phyloP scores from a whole-genome alignment of 805 yeast genomes.

The Isabelozyma pseudorhagii region DNA sequence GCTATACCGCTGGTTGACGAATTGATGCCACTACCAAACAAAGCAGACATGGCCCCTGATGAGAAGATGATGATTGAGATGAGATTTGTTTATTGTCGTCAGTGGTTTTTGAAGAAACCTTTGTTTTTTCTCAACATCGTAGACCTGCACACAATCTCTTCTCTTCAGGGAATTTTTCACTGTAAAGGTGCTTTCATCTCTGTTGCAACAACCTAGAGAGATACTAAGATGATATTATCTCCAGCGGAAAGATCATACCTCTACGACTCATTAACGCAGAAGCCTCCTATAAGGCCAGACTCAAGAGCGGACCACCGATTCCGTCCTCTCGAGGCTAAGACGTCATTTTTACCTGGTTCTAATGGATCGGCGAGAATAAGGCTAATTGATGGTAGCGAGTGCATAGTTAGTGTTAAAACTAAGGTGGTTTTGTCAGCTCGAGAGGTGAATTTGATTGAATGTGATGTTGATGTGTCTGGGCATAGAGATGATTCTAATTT shows the following conservation, averaged over 20 bases:
- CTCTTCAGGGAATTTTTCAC: not conserved
- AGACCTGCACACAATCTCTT: not conserved
- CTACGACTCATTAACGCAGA: slow-evolving; percentile 61
- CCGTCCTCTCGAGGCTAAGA: slow-evolving; percentile 81
- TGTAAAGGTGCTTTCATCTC: not conserved
- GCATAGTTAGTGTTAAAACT: slow-evolving; percentile 86
- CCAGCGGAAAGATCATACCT: slow-evolving; percentile 76
- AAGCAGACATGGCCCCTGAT: not conserved
- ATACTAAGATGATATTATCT: slow-evolving; percentile 57
- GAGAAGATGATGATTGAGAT: not conserved
- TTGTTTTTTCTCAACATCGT: not conserved
- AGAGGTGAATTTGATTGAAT: slow-evolving; percentile 54
- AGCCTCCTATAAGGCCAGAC: slow-evolving; percentile 78
- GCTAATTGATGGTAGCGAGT: slow-evolving; percentile 87
- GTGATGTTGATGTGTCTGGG: slow-evolving; percentile 81
- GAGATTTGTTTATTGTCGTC: not conserved
- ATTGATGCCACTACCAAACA: not conserved
- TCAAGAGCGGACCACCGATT: slow-evolving; percentile 72
- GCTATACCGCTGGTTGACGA: not conserved
- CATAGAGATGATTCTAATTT: slow-evolving; percentile 75
- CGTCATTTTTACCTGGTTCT: slow-evolving; percentile 78
- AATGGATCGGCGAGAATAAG: slow-evolving; percentile 91
- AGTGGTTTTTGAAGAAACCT: not conserved
- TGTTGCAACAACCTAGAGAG: not conserved
- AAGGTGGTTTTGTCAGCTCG: slow-evolving; percentile 55